Conservation (phyloP, 2,329 filamentous ascomycete genomes). For the Grosmannia huntii region DNA sequence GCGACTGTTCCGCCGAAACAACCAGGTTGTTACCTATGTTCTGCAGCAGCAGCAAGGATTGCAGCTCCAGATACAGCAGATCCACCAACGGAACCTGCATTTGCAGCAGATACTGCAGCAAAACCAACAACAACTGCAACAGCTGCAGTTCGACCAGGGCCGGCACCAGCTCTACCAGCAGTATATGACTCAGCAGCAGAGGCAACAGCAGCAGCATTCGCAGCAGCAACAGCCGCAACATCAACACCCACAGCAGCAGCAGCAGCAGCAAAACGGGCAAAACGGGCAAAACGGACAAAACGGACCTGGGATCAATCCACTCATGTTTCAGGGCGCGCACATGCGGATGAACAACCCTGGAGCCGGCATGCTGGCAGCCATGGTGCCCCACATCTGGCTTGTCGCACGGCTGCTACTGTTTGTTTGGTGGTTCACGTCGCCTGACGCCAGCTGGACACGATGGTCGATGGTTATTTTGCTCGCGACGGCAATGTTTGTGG, state of each 20-base stretch:
- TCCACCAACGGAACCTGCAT: not conserved
- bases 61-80: slow-evolving; percentile 1
- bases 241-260: not conserved
- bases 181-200: not conserved
- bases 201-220: not conserved
- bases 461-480: slow-evolving; percentile 42
- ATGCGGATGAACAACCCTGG: slow-evolving; percentile 27
- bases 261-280: no score
- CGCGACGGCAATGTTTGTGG: slow-evolving; percentile 42
- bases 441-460: slow-evolving; percentile 44
- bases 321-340: slow-evolving; percentile 9
- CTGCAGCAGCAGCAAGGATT: not conserved
- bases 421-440: slow-evolving; percentile 52
- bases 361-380: slow-evolving; percentile 25
- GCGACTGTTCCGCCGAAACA: not conserved
- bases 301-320: slow-evolving; percentile 11
- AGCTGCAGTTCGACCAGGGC: slow-evolving; percentile 7
- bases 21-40: not conserved
- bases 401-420: slow-evolving; percentile 44
- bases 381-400: slow-evolving; percentile 53
- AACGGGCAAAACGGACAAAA: not conserved
- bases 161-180: not conserved
- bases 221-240: slow-evolving; percentile 15
- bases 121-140: not conserved
- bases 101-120: not conserved